A percentile compares a stretch with the other conserved stretches of the same genome.
These are phyloP conservation scores for Exophiala aquamarina DNA, from an alignment of 2,329 filamentous ascomycete genomes.

Conservation along the genomic window DNA sequence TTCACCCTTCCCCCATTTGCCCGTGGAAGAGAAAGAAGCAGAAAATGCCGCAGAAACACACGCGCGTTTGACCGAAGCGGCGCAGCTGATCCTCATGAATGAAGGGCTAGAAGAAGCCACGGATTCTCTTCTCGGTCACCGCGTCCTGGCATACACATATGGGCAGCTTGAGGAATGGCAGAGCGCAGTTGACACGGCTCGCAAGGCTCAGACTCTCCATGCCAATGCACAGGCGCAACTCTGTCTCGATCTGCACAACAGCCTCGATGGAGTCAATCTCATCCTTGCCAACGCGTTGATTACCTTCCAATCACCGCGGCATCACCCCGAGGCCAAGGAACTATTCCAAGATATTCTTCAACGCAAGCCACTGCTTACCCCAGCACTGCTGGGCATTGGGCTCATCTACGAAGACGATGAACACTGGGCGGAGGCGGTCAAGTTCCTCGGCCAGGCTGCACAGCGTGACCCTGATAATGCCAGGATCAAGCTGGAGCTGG, in stretches of 20 bases:
- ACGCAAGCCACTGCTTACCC: constrained; percentile 72
- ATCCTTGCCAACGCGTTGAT: constrained; percentile 85
- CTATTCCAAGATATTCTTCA: constrained; percentile 80
- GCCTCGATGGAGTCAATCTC: constrained; percentile 71
- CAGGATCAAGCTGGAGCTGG: constrained; percentile 79
- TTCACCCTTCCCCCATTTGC: constrained; percentile 69
- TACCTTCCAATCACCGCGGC: constrained; percentile 82
- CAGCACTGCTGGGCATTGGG: constrained; percentile 84
- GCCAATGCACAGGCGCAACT: constrained; percentile 49
- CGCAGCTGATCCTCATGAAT: constrained; percentile 77
- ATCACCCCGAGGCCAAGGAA: constrained; percentile 84
- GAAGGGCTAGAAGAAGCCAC: constrained; percentile 64
- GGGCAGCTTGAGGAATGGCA: constrained; percentile 82
- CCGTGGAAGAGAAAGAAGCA: constrained; percentile 42
- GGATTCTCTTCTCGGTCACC: constrained; percentile 77
- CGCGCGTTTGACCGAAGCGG: constrained; percentile 67
- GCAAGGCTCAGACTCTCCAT: constrained; percentile 23
- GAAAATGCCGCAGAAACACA: constrained; percentile 49
- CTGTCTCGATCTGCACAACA: constrained; percentile 68
- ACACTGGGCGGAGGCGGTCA: constrained; percentile 77
- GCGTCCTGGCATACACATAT: constrained; percentile 81
- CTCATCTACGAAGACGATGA: constrained; percentile 92
- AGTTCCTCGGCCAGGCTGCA: constrained; percentile 76
- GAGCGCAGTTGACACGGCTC: constrained; percentile 72
- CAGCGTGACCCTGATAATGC: constrained; percentile 71